A percentile compares a stretch with the other conserved stretches of the same genome.
phyloP scores from a whole-genome alignment of 164 flowering plant species.

The Magnolia kwangsiensis region DNA sequence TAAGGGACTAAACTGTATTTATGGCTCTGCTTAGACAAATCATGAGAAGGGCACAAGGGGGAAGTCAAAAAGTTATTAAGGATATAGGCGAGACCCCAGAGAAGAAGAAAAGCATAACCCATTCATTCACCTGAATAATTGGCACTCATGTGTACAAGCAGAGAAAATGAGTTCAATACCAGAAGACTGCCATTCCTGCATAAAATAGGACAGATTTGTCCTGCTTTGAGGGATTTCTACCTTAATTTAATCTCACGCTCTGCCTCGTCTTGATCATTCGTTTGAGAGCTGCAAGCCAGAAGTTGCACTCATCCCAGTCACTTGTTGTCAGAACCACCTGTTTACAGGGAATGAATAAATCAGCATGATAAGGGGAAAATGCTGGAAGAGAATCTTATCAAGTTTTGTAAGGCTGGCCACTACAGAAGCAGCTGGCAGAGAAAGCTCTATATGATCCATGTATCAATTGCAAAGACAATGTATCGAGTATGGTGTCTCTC shows the following conservation, averaged over 20 bases:
- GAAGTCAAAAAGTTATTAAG: not conserved
- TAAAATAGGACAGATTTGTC: not conserved
- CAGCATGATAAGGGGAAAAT: too few species aligned
- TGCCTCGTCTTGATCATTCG: conserved; percentile 94
- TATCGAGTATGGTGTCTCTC: not conserved
- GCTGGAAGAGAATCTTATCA: too few species aligned
- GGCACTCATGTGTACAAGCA: not conserved
- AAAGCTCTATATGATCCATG: not conserved
- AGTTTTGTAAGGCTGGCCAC: too few species aligned
- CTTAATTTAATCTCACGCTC: not conserved
- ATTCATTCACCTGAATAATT: not conserved
- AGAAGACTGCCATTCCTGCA: not conserved
- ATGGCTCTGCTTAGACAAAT: not conserved
- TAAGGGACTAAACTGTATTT: not conserved
- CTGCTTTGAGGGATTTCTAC: not conserved
- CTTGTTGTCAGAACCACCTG: conserved; percentile 88
- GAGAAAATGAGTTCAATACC: not conserved
- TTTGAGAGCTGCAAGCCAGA: conserved; percentile 89
- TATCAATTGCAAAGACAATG: not conserved
- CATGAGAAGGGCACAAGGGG: not conserved
- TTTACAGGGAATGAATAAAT: not conserved
- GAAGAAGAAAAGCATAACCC: not conserved
- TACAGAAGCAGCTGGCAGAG: not conserved
- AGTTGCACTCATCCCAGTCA: conserved; percentile 99
- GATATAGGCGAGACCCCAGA: not conserved